Evolutionary conservation across 2,329 filamentous ascomycete species (phyloP).

Genomic region (Pyrenophora teres): DNA sequence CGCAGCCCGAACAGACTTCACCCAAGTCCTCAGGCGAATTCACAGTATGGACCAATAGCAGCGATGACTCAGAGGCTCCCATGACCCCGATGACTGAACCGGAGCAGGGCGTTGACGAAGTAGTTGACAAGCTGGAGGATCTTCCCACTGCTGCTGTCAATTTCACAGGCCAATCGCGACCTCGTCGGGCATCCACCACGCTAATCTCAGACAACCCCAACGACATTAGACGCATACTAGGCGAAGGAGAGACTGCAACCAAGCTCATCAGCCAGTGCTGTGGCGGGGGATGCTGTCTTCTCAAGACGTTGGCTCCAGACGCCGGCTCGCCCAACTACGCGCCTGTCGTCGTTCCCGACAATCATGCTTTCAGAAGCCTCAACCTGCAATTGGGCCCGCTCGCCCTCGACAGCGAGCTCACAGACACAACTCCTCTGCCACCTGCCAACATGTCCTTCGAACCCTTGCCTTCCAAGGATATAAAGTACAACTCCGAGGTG

Average conservation of each 20-base stretch:
- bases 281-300: conserved; percentile 67
- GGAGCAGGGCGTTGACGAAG: conserved; percentile 48
- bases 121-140: conserved; percentile 49
- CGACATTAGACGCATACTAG: conserved; percentile 63
- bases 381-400: conserved; percentile 76
- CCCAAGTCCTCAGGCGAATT: conserved; percentile 50
- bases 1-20: conserved; percentile 41
- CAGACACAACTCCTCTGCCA: conserved; percentile 72
- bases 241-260: conserved; percentile 60
- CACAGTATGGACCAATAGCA: conserved; percentile 48
- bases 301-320: conserved; percentile 59
- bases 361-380: conserved; percentile 81
- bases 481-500: conserved; percentile 50
- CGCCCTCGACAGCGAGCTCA: conserved; percentile 70
- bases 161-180: conserved; percentile 43
- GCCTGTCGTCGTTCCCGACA: conserved; percentile 69
- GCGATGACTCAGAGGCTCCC: conserved; percentile 50
- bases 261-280: conserved; percentile 66
- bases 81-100: conserved; percentile 53
- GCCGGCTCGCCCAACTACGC: conserved; percentile 50
- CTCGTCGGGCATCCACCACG: conserved; percentile 70
- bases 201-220: conserved; percentile 65
- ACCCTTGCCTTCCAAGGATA: conserved; percentile 55
- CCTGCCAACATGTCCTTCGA: conserved; percentile 75
- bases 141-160: conserved; percentile 44